Conservation (phyloP, 2,329 filamentous ascomycete species). For the Fusarium verrucosum region DNA sequence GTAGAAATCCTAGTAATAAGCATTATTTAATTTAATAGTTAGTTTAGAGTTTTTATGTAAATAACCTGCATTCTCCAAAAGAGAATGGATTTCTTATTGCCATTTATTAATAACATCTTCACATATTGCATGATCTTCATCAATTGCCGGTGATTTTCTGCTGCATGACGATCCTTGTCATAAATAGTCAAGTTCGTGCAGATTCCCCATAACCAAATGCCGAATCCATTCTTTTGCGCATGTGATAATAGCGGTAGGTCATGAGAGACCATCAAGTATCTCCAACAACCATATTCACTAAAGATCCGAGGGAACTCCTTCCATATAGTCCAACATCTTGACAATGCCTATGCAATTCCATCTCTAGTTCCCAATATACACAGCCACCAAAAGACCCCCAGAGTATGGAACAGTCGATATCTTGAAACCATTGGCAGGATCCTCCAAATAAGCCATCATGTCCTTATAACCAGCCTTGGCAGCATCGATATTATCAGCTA, state of each 20-base stretch:
- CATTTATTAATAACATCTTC: neutral
- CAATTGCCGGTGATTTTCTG: slow-evolving; percentile 12
- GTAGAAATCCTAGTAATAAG: too few relatives aligned
- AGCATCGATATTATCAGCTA: slow-evolving; percentile 59
- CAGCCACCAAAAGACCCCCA: slow-evolving; percentile 44
- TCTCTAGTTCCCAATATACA: slow-evolving; percentile 27
- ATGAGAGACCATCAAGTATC: neutral
- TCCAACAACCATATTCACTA: neutral
- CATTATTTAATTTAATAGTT: too few relatives aligned
- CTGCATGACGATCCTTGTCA: slow-evolving; percentile 11
- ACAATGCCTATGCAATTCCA: too few relatives aligned
- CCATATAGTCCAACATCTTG: neutral
- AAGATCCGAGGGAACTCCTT: neutral
- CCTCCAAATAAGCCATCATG: slow-evolving; percentile 56
- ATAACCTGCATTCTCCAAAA: neutral
- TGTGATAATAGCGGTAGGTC: neutral
- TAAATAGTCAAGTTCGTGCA: neutral
- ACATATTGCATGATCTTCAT: neutral
- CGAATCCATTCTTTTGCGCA: neutral
- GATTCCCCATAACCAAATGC: neutral
- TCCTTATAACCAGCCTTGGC: slow-evolving; percentile 56
- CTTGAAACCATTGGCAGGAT: slow-evolving; percentile 59
- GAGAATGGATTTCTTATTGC: neutral
- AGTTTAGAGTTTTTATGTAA: too few relatives aligned
- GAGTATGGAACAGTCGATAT: slow-evolving; percentile 47